Evolutionary conservation across 768 basidiomycete species (phyloP).

Genomic region (Nidularia sp.): DNA sequence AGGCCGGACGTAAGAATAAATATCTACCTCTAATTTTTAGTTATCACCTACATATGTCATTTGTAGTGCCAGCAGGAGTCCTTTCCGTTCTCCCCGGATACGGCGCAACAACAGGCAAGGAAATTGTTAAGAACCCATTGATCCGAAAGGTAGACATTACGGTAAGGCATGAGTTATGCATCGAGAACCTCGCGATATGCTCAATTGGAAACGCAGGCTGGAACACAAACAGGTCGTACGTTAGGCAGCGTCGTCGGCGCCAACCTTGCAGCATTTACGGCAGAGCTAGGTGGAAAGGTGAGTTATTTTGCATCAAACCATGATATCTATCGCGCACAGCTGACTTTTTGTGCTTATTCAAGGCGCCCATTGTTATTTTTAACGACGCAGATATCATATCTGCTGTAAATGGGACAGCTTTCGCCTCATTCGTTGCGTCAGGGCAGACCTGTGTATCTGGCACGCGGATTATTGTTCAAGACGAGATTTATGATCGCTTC

Average conservation of each 20-base stretch:
- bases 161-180: constrained; percentile 33
- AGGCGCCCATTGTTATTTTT: constrained; percentile 82
- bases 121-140: constrained; percentile 59
- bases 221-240: constrained; percentile 71
- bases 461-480: constrained; percentile 76
- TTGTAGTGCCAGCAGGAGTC: constrained; percentile 70
- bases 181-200: not conserved
- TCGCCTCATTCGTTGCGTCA: constrained; percentile 81
- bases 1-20: constrained; percentile 68
- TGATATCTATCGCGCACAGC: not conserved
- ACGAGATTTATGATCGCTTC: constrained; percentile 65
- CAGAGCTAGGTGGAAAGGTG: constrained; percentile 86
- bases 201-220: constrained; percentile 43
- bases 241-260: constrained; percentile 70
- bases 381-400: constrained; percentile 68
- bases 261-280: constrained; percentile 74
- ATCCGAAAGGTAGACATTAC: constrained; percentile 84
- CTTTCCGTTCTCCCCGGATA: constrained; percentile 73
- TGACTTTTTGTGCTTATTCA: constrained; percentile 4
- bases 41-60: not conserved
- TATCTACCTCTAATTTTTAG: no score
- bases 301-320: constrained; percentile 3
- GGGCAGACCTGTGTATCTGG: constrained; percentile 93
- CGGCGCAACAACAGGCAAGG: constrained; percentile 59
- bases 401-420: constrained; percentile 82